Percentiles rank a stretch among this genome's conserved stretches.
These are phyloP conservation scores for Zoysia matrella DNA, from an alignment of 202 grass and related monocot genomes.

Conservation along the genomic window DNA sequence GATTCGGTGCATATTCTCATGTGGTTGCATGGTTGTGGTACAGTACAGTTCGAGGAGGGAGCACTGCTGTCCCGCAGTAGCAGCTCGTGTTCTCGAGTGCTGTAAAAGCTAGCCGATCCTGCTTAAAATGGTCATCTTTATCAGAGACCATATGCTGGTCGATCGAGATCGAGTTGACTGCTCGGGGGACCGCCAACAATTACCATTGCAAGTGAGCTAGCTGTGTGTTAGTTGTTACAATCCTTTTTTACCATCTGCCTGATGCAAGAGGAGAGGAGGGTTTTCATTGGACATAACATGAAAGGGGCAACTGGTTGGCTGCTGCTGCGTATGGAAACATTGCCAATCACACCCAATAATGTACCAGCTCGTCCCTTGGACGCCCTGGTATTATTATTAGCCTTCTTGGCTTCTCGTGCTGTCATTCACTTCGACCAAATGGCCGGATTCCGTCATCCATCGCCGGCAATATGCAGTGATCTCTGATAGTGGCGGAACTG, in stretches of 20 bases:
- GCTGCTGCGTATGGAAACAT: slow-evolving; percentile 38
- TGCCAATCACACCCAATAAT: slow-evolving; percentile 49
- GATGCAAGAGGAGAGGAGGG: no score
- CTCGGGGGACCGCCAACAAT: slow-evolving; percentile 30
- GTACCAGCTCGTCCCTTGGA: slow-evolving; percentile 2
- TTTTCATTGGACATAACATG: neutral
- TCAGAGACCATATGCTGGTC: slow-evolving; percentile 40
- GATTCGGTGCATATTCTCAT: slow-evolving; percentile 63
- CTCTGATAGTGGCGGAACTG: neutral
- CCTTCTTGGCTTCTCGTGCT: slow-evolving; percentile 5
- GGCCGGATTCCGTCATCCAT: neutral
- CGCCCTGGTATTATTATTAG: slow-evolving; percentile 10
- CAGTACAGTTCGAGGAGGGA: slow-evolving; percentile 44
- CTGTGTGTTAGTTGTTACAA: neutral
- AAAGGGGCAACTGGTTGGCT: slow-evolving; percentile 25
- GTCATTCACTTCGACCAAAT: slow-evolving; percentile 44
- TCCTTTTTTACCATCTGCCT: no score
- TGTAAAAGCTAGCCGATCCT: slow-evolving; percentile 27
- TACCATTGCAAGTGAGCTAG: slow-evolving; percentile 19
- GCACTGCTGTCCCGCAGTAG: slow-evolving; percentile 38
- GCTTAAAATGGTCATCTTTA: slow-evolving; percentile 45
- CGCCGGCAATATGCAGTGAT: slow-evolving; percentile 14
- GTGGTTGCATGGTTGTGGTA: slow-evolving; percentile 23
- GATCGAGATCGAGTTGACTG: slow-evolving; percentile 41
- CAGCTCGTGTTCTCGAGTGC: slow-evolving; percentile 36